Evolutionary conservation across 305 asterid species (phyloP).

Genomic region (Coffea humblotiana): DNA sequence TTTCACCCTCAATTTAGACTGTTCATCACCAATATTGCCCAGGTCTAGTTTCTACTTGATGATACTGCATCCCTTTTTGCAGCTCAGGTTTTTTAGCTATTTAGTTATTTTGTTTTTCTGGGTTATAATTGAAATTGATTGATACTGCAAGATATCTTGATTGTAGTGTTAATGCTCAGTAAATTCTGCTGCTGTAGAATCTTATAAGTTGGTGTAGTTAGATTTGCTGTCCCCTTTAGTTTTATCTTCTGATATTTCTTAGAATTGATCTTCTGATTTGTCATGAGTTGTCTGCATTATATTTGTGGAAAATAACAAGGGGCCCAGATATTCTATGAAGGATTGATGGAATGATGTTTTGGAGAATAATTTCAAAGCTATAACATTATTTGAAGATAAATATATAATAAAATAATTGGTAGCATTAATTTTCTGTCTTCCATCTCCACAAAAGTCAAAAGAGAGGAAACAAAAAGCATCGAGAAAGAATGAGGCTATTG

Average conservation of each 20-base stretch:
- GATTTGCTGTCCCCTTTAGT: background rate
- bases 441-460: background rate
- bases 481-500: background rate
- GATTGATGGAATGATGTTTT: background rate
- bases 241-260: background rate
- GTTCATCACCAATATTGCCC: conserved; percentile 73
- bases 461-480: background rate
- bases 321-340: background rate
- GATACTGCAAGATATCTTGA: background rate
- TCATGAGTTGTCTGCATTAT: no score
- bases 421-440: background rate
- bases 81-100: background rate
- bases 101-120: background rate
- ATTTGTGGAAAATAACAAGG: no score
- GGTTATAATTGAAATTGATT: background rate
- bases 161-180: no score
- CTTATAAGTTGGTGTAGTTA: background rate
- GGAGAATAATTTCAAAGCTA: background rate
- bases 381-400: background rate
- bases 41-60: conserved; percentile 37
- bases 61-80: background rate
- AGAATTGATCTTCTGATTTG: background rate
- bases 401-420: background rate
- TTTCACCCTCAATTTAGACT: conserved; percentile 63
- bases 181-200: background rate